These are phyloP conservation scores for Aspergillus sp. DNA, from an alignment of 2,329 filamentous ascomycete species.

Conservation along the genomic window DNA sequence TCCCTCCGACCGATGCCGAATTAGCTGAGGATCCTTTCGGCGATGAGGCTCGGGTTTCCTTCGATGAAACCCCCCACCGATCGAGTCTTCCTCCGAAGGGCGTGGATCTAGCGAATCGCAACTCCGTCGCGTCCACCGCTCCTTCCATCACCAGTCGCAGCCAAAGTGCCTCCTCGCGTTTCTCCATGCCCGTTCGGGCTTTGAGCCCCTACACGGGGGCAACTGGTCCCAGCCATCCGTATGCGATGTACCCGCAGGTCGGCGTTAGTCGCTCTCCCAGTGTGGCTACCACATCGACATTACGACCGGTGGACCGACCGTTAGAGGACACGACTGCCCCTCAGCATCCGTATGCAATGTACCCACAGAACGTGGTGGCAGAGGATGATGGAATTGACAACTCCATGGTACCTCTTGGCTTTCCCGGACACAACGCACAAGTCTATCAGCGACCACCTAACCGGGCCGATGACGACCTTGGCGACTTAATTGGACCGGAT, in stretches of 20 bases:
- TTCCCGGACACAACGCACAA: conserved; percentile 65
- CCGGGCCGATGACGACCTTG: conserved; percentile 71
- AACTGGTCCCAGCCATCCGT: conserved; percentile 77
- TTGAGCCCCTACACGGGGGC: conserved; percentile 70
- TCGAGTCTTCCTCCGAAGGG: conserved; percentile 42
- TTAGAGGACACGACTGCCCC: conserved; percentile 66
- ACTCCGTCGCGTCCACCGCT: conserved; percentile 36
- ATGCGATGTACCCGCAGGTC: conserved; percentile 80
- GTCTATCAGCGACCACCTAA: conserved; percentile 73
- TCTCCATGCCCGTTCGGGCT: conserved; percentile 47
- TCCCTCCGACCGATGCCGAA: conserved; percentile 27
- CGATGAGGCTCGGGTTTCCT: conserved; percentile 38
- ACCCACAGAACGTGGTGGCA: conserved; percentile 73
- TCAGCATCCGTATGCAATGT: conserved; percentile 83
- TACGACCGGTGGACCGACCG: conserved; percentile 59
- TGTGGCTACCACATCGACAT: conserved; percentile 70
- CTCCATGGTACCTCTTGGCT: conserved; percentile 67
- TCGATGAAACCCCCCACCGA: conserved; percentile 33
- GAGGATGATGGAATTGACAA: conserved; percentile 56
- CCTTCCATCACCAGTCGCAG: conserved; percentile 42
- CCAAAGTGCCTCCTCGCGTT: conserved; percentile 48
- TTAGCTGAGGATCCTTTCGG: conserved; percentile 37
- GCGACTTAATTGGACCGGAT: conserved; percentile 81
- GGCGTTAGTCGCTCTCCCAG: conserved; percentile 60
- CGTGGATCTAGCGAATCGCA: conserved; percentile 31